Conservation (phyloP, 257 asterid species). For the Lithospermum erythrorhizon region DNA sequence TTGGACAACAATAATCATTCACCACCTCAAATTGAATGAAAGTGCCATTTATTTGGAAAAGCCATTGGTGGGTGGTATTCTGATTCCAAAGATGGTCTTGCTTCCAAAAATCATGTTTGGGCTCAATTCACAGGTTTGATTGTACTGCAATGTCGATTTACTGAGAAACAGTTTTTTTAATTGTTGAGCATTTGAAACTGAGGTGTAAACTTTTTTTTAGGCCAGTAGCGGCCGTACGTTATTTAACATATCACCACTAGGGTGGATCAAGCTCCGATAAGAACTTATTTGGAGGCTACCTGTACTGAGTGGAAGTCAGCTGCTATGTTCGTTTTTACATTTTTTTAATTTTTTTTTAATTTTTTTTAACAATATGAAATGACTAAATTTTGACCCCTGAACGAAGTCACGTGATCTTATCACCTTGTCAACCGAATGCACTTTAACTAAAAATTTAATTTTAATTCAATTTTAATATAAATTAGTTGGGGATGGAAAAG, state of each 20-base stretch:
- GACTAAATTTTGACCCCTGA: no score
- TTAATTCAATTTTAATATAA: no score
- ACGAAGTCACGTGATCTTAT: no score
- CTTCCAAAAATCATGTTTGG: constrained; percentile 86
- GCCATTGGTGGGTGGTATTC: constrained; percentile 60
- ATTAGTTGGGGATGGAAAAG: no score
- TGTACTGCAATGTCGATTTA: constrained; percentile 7
- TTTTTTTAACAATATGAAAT: no score
- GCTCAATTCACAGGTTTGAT: constrained; percentile 81
- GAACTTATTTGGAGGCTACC: constrained; percentile 60
- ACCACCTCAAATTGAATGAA: no score
- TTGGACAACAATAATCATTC: no score
- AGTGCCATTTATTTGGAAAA: constrained; percentile 49
- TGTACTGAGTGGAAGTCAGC: constrained; percentile 73
- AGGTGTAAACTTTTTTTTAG: constrained; percentile 36
- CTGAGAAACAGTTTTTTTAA: constrained; percentile 3
- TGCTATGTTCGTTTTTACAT: no score
- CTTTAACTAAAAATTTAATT: no score
- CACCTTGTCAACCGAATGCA: no score
- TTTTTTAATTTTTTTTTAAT: no score
- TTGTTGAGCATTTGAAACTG: constrained; percentile 1
- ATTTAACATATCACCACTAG: constrained; percentile 68
- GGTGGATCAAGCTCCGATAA: constrained; percentile 51
- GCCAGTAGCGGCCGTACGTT: constrained; percentile 79
- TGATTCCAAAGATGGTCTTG: constrained; percentile 87